Evolutionary conservation across 2,329 filamentous ascomycete genomes (phyloP), one percentile per base, ranked within the genome.

Genomic region (Arthroderma uncinatum): DNA sequence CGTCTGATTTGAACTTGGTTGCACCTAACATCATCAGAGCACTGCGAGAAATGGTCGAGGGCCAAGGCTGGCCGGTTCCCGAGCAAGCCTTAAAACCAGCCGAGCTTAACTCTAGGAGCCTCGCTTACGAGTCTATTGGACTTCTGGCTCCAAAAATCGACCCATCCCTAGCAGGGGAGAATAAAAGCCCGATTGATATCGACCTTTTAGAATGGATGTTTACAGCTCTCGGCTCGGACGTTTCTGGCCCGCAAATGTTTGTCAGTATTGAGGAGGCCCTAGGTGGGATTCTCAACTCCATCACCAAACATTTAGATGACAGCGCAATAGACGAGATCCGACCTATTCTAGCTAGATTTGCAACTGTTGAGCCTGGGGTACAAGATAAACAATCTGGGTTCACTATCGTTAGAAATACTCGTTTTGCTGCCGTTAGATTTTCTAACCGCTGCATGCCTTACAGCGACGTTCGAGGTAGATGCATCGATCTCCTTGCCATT

Each of bases 111-210:
- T 76, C 95, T 44, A 83, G 92, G 40, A 85, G 85, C 4, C 84
- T 87, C 66, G 90, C 87, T 1, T 97, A 96, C 69, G 92, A 97
- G 69, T 90, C 88, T 0, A 89, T 97, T 39, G 93, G 92, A 0
- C 80, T 93, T 12, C 72, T 97, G 23, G 84, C 87, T 0, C 69
- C 73, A 19, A 74, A 73, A 48, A 65, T 70, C 10, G 81, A 76
- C 10, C 70, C 70, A 44, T 61, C 62, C 40, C 52, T 63, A 4
- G 62, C 64, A 33, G 60, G 64, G 25, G 64, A 64, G 33, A 59
- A 64, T 10, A 61, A 72, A 72, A 39, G 75, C 66, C 59, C 70
- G 64, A 79, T 77, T 65, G 82, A 71, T 42, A 68, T 72, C 57
- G 66, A 76, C 61, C 75, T 82, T 53, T 82, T 82, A 62, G 81